Percentiles rank a stretch among this genome's conserved stretches.
phyloP scores from a whole-genome alignment of 2,329 filamentous ascomycete genomes.

The Alternaria gaisen region DNA sequence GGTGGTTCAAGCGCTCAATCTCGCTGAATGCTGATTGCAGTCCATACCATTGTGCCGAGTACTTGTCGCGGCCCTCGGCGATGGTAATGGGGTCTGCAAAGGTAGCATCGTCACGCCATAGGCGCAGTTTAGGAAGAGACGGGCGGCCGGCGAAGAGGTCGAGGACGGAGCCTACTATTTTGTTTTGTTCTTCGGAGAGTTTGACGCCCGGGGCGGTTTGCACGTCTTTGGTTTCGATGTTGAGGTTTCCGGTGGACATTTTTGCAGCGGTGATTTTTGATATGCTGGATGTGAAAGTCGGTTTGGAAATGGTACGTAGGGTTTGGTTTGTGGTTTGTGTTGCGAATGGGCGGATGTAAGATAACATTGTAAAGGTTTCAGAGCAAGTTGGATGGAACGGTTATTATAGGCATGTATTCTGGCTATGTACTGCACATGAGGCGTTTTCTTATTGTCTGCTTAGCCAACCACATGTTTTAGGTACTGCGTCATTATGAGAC shows the following conservation, averaged over 20 bases:
- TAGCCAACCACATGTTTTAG: slow-evolving; percentile 15
- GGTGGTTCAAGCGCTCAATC: slow-evolving; percentile 64
- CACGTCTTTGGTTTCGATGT: slow-evolving; percentile 65
- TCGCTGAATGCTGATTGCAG: slow-evolving; percentile 66
- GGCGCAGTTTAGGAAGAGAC: slow-evolving; percentile 65
- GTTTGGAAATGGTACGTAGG: slow-evolving; percentile 27
- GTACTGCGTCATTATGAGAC: slow-evolving; percentile 22
- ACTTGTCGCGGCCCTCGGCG: slow-evolving; percentile 64
- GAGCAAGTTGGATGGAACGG: background rate
- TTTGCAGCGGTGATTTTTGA: slow-evolving; percentile 27
- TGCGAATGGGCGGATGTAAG: slow-evolving; percentile 26
- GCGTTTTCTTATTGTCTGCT: background rate
- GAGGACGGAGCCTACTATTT: slow-evolving; percentile 66
- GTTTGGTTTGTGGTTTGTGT: slow-evolving; percentile 25
- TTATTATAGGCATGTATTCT: slow-evolving; percentile 8
- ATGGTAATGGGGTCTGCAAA: slow-evolving; percentile 69
- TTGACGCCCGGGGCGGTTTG: slow-evolving; percentile 61
- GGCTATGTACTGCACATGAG: background rate
- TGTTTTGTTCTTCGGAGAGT: slow-evolving; percentile 61
- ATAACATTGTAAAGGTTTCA: slow-evolving; percentile 18
- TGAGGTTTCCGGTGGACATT: slow-evolving; percentile 49
- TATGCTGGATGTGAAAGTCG: slow-evolving; percentile 22
- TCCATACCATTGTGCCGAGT: slow-evolving; percentile 66
- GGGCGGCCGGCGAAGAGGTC: slow-evolving; percentile 70
- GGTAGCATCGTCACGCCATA: slow-evolving; percentile 67